A percentile compares a stretch with the other conserved stretches of the same genome.
phyloP scores from a whole-genome alignment of 192 early-diverging fungal genomes.

The Geosiphon pyriformis region DNA sequence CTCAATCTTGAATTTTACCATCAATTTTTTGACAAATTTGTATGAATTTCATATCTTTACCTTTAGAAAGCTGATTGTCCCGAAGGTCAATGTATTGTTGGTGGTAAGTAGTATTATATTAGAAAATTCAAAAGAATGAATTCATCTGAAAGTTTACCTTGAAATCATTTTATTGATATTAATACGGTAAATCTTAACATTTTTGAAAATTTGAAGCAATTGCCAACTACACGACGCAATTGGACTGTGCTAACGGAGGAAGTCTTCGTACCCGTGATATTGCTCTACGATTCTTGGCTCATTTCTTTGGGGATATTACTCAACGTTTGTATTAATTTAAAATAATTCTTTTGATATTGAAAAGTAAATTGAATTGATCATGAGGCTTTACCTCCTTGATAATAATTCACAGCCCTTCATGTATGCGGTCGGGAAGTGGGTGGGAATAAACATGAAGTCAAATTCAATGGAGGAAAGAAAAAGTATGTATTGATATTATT shows the following conservation, averaged over 20 bases:
- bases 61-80: constrained; percentile 6
- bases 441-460: neutral
- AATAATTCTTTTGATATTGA: neutral
- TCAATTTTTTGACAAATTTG: too few relatives aligned
- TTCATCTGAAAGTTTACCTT: too few relatives aligned
- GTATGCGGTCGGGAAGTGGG: constrained; percentile 1
- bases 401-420: neutral
- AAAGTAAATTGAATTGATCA: too few relatives aligned
- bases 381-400: neutral
- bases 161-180: too few relatives aligned
- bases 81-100: constrained; percentile 9
- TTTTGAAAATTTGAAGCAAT: constrained; percentile 7
- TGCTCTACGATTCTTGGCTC: constrained; percentile 11
- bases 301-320: constrained; percentile 18
- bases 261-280: neutral
- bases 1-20: too few relatives aligned
- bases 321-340: constrained; percentile 10
- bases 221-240: constrained; percentile 11
- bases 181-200: too few relatives aligned
- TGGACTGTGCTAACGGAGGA: constrained; percentile 3
- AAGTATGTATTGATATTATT: neutral
- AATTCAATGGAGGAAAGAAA: neutral
- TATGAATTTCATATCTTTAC: too few relatives aligned
- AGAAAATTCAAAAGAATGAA: neutral
- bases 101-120: neutral